Evolutionary conservation across 257 asterid genomes (phyloP), one percentile per base, ranked within the genome.

Genomic region (Ehretia macrophylla): DNA sequence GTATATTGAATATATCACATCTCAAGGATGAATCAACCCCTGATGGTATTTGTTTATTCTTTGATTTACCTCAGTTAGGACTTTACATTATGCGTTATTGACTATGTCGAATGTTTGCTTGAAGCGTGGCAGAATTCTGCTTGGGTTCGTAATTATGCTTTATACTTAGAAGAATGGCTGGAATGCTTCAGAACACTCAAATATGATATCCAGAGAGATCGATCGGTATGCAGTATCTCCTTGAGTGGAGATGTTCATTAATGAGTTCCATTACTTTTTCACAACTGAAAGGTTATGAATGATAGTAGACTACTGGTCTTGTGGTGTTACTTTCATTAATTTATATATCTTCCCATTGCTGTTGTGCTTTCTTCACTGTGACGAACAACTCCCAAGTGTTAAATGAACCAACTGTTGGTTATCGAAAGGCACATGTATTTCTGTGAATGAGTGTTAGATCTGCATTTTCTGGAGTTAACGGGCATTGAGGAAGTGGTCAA

Each of bases 21-120:
- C 83, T 88, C 78, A 83, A 72, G 81, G 96, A 88, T 72, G 92
- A 85, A 39, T 72, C 95, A 5, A 81, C 75, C 73, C 77, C 93
- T 64, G 66, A 17, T 48, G 90, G 95, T 88, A 83, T 37, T 55
- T 11, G 19, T 44, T 49, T 20, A 10, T 65, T 64, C 73, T 54
- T 47, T 54, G 5, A 14, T 66, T 72, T 45, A 14, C 17, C 54
- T 20, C 55, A 47, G 54, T 38, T 52, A 38, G 45, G 32, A 53
- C 55, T 21, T 57, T 62, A 5, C 45, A 49, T n/a, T 20, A 8
- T 32, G 59, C 58, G 49, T 61, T 52, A 69, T 68, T 81, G 53
- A 78, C 50, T 51, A 62, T 64, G 51, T 60, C 53, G 55, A 62
- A 54, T 44, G 35, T 58, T 72, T 50, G 55, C 79, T 60, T 68